Evolutionary conservation across 768 basidiomycete species (phyloP), one percentile per base, ranked within the genome.

Genomic region (Russula griseocarnosa): DNA sequence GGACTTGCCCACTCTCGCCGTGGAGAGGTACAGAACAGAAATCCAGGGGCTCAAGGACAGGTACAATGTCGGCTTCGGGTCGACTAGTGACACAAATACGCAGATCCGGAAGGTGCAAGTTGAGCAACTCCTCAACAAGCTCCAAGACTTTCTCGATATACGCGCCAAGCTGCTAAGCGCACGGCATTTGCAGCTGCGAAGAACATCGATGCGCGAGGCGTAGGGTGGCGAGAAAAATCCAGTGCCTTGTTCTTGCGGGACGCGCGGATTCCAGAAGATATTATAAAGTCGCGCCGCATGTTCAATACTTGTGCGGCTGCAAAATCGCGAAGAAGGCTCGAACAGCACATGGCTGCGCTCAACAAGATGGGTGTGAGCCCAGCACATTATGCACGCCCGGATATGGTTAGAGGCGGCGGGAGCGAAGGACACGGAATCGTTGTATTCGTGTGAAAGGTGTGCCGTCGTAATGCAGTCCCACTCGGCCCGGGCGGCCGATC

Each of bases 391-490:
- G 55, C 62, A n/a, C 65, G 59, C 46, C 10, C 38, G 38, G 14
- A 28, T 28, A 28, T 28, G 32, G 32, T 42, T 18, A 42, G 40
- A 42, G 40, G 40, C 18, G 40, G 40, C 18, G 40, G 40, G 13
- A 40, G 38, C 16, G 60, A 50, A 65, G 58, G 81, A 61, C 83
- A 83, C 74, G 20, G 75, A 74, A 18, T 86, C 85, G 50, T 70
- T 92, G 44, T 92, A 86, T 73, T 84, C 88, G 61, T 82, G 71
- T 85, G 55, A 92, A 87, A 10, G 88, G 89, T 22, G 70, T 78
- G 42, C 83, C 83, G 66, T n/a, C n/a, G n/a, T n/a, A n/a, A n/a
- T n/a, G n/a, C n/a, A n/a, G n/a, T n/a, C n/a, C n/a, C n/a, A n/a
- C n/a, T n/a, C n/a, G n/a, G n/a, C n/a, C n/a, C n/a, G n/a, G n/a